Evolutionary conservation across 345 rosid genomes (phyloP), one percentile per base, ranked within the genome.

Genomic region (Anastatica hierochuntica): DNA sequence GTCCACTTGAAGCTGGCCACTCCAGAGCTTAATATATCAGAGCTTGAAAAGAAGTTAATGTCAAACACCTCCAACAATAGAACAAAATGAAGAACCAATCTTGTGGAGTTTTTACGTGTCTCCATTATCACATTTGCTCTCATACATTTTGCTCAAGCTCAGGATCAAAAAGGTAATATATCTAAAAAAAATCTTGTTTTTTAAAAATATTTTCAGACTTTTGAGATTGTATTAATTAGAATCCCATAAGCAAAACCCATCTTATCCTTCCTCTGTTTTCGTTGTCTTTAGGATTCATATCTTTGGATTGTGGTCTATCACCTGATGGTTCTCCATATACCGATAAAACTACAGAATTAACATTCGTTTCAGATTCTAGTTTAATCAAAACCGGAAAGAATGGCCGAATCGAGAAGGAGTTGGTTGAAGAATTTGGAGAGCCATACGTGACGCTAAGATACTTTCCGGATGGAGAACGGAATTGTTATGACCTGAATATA

Each of bases 101-200:
- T 53, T 37, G 39, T 53, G 46, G 47, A 39, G 15, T n/a, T 40
- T 53, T 39, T 39, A 17, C 34, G n/a, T 20, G 18, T 26, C 9
- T 23, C 35, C 12, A 12, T 58, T 17, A 11, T 30, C 37, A 3
- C 27, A 27, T 65, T 68, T 31, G 7, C 31, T 19, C 31, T 49
- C 1, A n/a, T 61, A 23, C 19, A 10, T 57, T 0, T 29, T 29
- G 55, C 39, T 61, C 66, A 64, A 18, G 64, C 72, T 9, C 70
- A 72, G 42, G 64, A 57, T 65, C 68, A 68, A 68, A 31, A 64
- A 61, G 72, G 79, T n/a, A n/a, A n/a, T 72, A 52, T 51, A n/a
- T n/a, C 9, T 5, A 12, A 7, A 4, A 10, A 9, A 14, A 37
- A 13, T 7, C 17, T 14, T 14, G 19, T 16, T 53, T 10, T 34